Base-by-base conservation (phyloP, 768 basidiomycete species). In the Chiua virens region DNA sequence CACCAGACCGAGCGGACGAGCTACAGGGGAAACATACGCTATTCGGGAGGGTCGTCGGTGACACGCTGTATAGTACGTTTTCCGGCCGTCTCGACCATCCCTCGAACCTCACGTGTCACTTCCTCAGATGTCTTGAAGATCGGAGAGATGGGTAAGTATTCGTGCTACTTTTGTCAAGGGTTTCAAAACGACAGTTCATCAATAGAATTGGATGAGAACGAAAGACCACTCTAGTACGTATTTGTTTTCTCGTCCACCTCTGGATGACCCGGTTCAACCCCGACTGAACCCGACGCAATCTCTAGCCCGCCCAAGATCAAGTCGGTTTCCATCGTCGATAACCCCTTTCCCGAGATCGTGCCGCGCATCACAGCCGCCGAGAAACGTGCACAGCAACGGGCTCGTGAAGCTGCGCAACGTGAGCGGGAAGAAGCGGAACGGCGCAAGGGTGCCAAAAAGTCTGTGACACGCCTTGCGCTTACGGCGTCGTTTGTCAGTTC, bases 341-440 rank as follows among this genome's bases (percentile, higher is more conserved):
- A 98, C 64, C 96, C 97, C 0, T 98, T 97, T 66, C 82, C 87
- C 47, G 95, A 98, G 63, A 97, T 98, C 57, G 80, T 94, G 34
- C 96, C 96, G 5, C 86, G 97, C 22, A 99, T 98, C 53, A 99
- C 97, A 1, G 93, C 94, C 1, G 92, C 85, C 3, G 97, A 98
- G 72, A 87, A 88, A 55, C 80, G 86, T 36, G 86, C 77, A 0
- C 97, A 99, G 65, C 86, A 86, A 54, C 79, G 79, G 47, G 96
- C 95, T 3, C 80, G 83, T 36, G 85, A 92, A 62, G 78, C 83
- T 54, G 85, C 81, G 1, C 86, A 86, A 59, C 77, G 79, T 45
- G 89, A 92, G 65, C 74, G 88, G n/a, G 91, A 92, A 60, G 88
- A 91, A 57, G 80, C 77, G 32, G 77, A 80, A 53, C 78, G 83